Evolutionary conservation across 306 rosid species (phyloP).

Genomic region (Calophaca sinica): DNA sequence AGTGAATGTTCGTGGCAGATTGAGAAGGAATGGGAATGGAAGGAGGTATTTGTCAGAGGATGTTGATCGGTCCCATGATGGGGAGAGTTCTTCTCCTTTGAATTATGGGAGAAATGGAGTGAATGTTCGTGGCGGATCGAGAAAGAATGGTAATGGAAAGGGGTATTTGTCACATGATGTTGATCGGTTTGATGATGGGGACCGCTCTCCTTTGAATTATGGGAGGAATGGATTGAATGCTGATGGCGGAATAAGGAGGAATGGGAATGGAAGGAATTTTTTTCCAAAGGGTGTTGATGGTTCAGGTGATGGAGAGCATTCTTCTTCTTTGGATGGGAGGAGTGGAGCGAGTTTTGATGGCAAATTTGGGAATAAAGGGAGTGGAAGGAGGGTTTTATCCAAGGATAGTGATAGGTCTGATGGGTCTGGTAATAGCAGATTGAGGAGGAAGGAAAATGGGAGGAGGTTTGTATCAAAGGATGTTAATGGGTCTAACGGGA

Average conservation of each 20-base stretch:
- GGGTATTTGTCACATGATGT: conserved; percentile 37
- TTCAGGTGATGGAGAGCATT: conserved; percentile 38
- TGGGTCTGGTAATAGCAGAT: conserved; percentile 48
- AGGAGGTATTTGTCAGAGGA: conserved; percentile 43
- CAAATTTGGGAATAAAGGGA: conserved; percentile 48
- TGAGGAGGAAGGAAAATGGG: conserved; percentile 48
- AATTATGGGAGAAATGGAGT: conserved; percentile 40
- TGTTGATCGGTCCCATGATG: conserved; percentile 29
- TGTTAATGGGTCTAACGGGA: conserved; percentile 47
- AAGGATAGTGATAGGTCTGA: conserved; percentile 45
- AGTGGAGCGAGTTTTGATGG: conserved; percentile 46
- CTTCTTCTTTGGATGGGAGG: conserved; percentile 39
- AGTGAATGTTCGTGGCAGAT: conserved; percentile 33
- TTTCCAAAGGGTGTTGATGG: conserved; percentile 25
- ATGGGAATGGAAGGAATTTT: conserved; percentile 32
- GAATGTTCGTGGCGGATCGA: conserved; percentile 39
- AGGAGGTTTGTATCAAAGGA: conserved; percentile 49
- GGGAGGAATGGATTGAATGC: conserved; percentile 42
- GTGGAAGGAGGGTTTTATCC: conserved; percentile 47
- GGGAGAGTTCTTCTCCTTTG: conserved; percentile 32
- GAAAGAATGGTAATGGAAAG: conserved; percentile 48
- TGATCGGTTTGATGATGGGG: conserved; percentile 32
- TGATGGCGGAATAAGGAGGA: conserved; percentile 45
- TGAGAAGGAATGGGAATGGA: conserved; percentile 47
- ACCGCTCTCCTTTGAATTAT: conserved; percentile 24